phyloP scores from a whole-genome alignment of 345 rosid species.

The Citrus hindsii region DNA sequence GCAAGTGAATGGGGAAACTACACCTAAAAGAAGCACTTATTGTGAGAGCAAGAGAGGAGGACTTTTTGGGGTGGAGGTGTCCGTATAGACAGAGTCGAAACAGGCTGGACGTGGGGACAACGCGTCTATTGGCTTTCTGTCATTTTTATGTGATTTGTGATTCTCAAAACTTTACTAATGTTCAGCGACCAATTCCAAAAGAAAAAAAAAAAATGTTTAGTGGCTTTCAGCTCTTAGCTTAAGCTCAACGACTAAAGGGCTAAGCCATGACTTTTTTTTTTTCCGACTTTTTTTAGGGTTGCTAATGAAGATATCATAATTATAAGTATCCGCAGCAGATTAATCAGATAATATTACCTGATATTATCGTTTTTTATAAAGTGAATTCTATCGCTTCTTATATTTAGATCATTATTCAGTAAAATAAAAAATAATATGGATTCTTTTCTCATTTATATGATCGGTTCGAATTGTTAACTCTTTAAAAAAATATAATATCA shows the following conservation, averaged over 20 bases:
- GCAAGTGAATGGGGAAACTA: no score
- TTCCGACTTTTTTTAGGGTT: no score
- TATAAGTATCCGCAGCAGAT: no score
- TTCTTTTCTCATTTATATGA: no score
- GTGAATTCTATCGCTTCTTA: no score
- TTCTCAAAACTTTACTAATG: neutral
- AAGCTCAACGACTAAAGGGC: neutral
- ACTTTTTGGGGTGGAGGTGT: neutral
- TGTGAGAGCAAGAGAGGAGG: slow-evolving; percentile 11
- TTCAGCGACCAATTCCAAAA: neutral
- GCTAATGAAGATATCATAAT: no score
- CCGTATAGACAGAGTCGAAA: neutral
- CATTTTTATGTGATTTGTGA: neutral
- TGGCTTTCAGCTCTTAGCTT: neutral
- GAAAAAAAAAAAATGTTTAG: neutral
- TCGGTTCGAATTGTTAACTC: accelerated
- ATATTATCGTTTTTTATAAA: no score
- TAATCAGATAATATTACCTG: no score
- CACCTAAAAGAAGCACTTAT: slow-evolving; percentile 5
- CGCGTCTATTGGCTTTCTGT: slow-evolving; percentile 16
- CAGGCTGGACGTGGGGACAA: slow-evolving; percentile 55
- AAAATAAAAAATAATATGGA: no score
- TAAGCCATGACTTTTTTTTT: neutral
- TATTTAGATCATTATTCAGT: no score
- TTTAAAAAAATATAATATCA: no score